Base-by-base conservation (phyloP, 306 rosid genomes). In the Parietaria judaica region DNA sequence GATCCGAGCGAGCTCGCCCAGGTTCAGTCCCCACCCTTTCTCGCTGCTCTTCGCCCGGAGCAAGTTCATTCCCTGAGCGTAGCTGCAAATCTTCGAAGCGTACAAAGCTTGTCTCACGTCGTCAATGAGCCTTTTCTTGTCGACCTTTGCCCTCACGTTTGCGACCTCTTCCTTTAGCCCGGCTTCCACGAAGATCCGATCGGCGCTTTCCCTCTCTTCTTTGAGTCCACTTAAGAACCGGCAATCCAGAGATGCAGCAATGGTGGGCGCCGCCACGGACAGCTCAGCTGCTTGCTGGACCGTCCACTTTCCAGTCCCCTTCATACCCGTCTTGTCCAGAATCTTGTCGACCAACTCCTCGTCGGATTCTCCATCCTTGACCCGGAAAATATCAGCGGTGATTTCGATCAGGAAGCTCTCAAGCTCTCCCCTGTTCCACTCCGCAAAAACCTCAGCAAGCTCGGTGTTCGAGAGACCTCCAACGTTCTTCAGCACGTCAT, bases 201-300 rank as follows among this genome's bases (percentile, higher is more conserved):
- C 82, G 0, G 98, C 98, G 60, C 53, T 77, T 78, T 85, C 96
- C 68, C 98, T 85, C 81, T 91, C 98, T 47, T 85, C 96, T 79
- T 91, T 91, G 70, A 91, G 71, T 34, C 96, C 98, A 45, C 98
- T 91, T 71, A 91, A 64, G 61, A 67, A 91, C 60, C 98, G 64
- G 60, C 89, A 86, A 57, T 91, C 98, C 77, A 91, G 63, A 1
- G 98, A 91, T 0, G 98, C 96, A 0, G 98, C 96, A 38, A 91
- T 91, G 0, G 98, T 91, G 0, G 96, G 96, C 0, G 98, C 96
- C 0, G 98, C 98, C 8, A 91, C 85, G 0, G 98, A 91, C 0
- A 91, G 76, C 83, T 91, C 98, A 3, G 98, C 98, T 0, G 96
- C 96, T 69, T 91, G 95, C 54, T 91, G 98, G 17, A 91, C 96